Percentiles rank a stretch among this genome's conserved stretches.
Evolutionary conservation across 169 alveolate species (phyloP).

Genomic region (Plasmodium chabaudi): DNA sequence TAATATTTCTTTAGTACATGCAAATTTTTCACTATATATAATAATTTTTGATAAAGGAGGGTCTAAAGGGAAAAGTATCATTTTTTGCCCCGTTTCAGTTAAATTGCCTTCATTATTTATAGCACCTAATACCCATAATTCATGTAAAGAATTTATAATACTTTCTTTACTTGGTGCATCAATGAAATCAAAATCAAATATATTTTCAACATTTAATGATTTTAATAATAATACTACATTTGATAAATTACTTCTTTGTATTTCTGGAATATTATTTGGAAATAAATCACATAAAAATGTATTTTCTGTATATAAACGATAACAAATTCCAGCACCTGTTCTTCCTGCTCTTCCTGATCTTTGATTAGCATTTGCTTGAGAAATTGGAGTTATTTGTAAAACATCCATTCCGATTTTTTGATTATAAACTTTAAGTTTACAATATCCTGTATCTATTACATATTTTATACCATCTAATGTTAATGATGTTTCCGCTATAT

Average conservation of each 20-base stretch:
- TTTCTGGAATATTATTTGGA: conserved; percentile 99
- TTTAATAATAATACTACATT: conserved; percentile 98
- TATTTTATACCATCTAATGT: conserved; percentile 99
- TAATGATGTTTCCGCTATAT: conserved; percentile 99
- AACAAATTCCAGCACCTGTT: conserved; percentile 99
- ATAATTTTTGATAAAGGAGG: conserved; percentile 99
- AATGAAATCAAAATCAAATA: conserved; percentile 98
- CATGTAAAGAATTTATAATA: conserved; percentile 97
- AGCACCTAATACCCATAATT: conserved; percentile 98
- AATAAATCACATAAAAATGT: conserved; percentile 96
- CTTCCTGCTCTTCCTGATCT: conserved; percentile 99
- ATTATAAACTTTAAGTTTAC: conserved; percentile 99
- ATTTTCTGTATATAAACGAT: conserved; percentile 98
- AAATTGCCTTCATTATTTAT: conserved; percentile 93
- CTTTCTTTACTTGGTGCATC: conserved; percentile 99
- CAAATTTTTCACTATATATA: conserved; percentile 85
- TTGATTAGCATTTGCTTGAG: conserved; percentile 99
- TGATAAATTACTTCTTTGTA: conserved; percentile 98
- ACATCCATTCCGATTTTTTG: conserved; percentile 99
- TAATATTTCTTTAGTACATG: conserved; percentile 96
- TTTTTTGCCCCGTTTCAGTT: conserved; percentile 86
- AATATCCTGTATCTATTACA: conserved; percentile 99
- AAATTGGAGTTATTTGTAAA: conserved; percentile 98
- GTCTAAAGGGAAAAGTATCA: conserved; percentile 99
- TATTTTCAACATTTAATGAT: conserved; percentile 95